Conservation (phyloP, 495 filamentous ascomycete species). For the Thozetella sp. region DNA sequence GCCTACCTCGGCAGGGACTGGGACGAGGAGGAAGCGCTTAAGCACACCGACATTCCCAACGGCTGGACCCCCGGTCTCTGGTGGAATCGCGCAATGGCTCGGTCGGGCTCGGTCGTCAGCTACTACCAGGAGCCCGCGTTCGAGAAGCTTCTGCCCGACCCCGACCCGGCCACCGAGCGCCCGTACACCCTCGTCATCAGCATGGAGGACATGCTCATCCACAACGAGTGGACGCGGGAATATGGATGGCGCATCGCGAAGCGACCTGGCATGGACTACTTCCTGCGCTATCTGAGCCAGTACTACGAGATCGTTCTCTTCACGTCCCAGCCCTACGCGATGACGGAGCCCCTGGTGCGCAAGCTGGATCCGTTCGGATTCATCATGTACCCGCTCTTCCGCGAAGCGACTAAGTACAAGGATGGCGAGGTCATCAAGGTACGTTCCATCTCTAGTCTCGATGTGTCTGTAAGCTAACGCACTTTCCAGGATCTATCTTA, state of each 20-base stretch:
- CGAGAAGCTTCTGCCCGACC: conserved; percentile 88
- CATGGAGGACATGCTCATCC: conserved; percentile 90
- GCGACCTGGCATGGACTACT: conserved; percentile 94
- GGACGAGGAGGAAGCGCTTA: conserved; percentile 70
- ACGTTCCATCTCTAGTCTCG: conserved; percentile 20
- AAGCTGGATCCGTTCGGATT: conserved; percentile 97
- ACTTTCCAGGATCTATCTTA: conserved; percentile 81
- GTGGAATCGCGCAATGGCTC: conserved; percentile 76
- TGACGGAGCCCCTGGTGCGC: conserved; percentile 82
- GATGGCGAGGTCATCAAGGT: conserved; percentile 97
- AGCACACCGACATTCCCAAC: conserved; percentile 69
- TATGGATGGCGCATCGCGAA: conserved; percentile 97
- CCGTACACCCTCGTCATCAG: conserved; percentile 94
- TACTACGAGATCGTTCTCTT: conserved; percentile 98
- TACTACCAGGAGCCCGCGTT: conserved; percentile 98
- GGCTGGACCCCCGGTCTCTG: conserved; percentile 63
- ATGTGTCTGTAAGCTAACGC: conserved; percentile 3
- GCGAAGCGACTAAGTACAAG: conserved; percentile 93
- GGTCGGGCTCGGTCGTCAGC: conserved; percentile 69
- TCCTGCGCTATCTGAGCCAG: conserved; percentile 91
- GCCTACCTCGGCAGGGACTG: conserved; percentile 82
- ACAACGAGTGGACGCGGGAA: conserved; percentile 90
- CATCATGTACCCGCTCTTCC: conserved; percentile 92
- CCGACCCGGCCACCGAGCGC: conserved; percentile 75
- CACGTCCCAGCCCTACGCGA: conserved; percentile 79